A percentile compares a stretch with the other conserved stretches of the same genome.
Conservation (phyloP, 2,329 filamentous ascomycete genomes). For the Hypoxylon sp. region DNA sequence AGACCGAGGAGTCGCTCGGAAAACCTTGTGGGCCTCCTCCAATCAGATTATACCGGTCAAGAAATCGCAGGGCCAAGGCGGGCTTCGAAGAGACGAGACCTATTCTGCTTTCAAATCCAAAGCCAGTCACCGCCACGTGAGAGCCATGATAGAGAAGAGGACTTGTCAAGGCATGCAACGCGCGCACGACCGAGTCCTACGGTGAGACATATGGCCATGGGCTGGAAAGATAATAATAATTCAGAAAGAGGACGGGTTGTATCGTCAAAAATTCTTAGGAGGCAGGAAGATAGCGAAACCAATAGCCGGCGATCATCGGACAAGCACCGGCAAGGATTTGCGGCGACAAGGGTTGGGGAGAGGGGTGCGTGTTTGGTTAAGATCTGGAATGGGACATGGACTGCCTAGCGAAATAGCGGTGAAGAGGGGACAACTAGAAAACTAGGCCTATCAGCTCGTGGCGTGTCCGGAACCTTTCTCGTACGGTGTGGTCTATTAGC, state of each 20-base stretch:
- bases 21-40: constrained; percentile 31
- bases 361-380: constrained; percentile 44
- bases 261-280: constrained; percentile 26
- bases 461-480: constrained; percentile 41
- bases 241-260: constrained; percentile 22
- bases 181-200: constrained; percentile 1
- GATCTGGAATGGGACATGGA: constrained; percentile 41
- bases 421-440: constrained; percentile 37
- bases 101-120: constrained; percentile 20
- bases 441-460: constrained; percentile 44
- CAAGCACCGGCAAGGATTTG: constrained; percentile 47
- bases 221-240: constrained; percentile 18
- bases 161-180: background rate
- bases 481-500: constrained; percentile 39
- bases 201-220: constrained; percentile 6
- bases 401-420: constrained; percentile 48
- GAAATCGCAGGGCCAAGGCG: constrained; percentile 25
- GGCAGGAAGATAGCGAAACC: constrained; percentile 40
- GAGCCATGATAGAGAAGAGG: constrained; percentile 22
- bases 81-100: constrained; percentile 28
- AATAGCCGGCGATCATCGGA: constrained; percentile 51
- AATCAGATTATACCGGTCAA: constrained; percentile 43
- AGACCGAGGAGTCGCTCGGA: constrained; percentile 38
- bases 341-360: constrained; percentile 41
- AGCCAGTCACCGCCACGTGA: constrained; percentile 45